Evolutionary conservation across 2,329 filamentous ascomycete genomes (phyloP).

Genomic region (Aspergillus sp.): DNA sequence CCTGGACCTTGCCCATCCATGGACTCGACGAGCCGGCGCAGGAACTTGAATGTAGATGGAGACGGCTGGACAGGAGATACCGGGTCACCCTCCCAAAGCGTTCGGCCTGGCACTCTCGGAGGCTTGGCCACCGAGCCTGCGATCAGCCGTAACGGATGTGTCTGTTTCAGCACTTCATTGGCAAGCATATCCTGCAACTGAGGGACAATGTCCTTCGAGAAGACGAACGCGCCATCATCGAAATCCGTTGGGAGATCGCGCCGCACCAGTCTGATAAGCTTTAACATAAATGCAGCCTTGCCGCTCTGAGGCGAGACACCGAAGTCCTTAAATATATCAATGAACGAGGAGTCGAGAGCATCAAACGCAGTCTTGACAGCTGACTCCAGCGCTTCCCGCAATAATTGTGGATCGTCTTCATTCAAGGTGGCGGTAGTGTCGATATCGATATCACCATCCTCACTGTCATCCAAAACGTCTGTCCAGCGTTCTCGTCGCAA

Average conservation of each 20-base stretch:
- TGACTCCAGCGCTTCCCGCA: slow-evolving; percentile 60
- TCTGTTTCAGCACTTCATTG: slow-evolving; percentile 47
- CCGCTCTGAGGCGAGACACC: slow-evolving; percentile 49
- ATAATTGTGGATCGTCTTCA: slow-evolving; percentile 66
- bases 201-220: slow-evolving; percentile 62
- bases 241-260: slow-evolving; percentile 59
- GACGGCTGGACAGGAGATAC: slow-evolving; percentile 77
- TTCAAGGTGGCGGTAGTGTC: slow-evolving; percentile 55
- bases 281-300: slow-evolving; percentile 63
- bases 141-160: slow-evolving; percentile 45
- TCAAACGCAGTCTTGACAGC: slow-evolving; percentile 59
- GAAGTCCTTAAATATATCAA: slow-evolving; percentile 48
- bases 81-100: slow-evolving; percentile 78
- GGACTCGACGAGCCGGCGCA: slow-evolving; percentile 62
- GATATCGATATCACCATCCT: slow-evolving; percentile 39
- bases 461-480: slow-evolving; percentile 39
- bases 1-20: slow-evolving; percentile 75
- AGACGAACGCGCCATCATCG: slow-evolving; percentile 40
- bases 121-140: slow-evolving; percentile 48
- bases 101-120: slow-evolving; percentile 58
- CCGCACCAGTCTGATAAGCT: slow-evolving; percentile 72
- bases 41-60: slow-evolving; percentile 68
- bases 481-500: slow-evolving; percentile 38
- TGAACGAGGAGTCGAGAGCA: slow-evolving; percentile 49
- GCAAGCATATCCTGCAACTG: slow-evolving; percentile 65